Percentiles rank a stretch among this genome's conserved stretches.
Evolutionary conservation across 352 stramenopile species (phyloP).

Genomic region (Globisporangium barbulae): DNA sequence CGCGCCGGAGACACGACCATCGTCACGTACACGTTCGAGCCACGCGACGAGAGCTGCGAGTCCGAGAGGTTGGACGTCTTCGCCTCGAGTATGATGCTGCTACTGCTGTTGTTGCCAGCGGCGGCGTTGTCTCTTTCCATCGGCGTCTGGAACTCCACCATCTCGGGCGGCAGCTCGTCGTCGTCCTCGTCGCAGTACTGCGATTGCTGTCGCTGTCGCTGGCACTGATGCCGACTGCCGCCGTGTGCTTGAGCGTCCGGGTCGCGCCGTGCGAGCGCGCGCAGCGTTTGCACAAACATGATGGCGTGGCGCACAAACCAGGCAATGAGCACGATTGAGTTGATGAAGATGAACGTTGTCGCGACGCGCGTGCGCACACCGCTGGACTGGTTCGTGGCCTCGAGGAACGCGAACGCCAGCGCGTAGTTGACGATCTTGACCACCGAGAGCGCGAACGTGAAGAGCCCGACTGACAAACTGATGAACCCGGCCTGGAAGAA

Average conservation of each 20-base stretch:
- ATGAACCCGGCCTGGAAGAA: slow-evolving; percentile 41
- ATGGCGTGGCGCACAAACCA: slow-evolving; percentile 64
- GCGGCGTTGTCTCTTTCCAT: slow-evolving; percentile 1
- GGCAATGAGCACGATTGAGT: slow-evolving; percentile 50
- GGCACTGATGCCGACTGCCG: background rate
- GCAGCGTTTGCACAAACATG: slow-evolving; percentile 29
- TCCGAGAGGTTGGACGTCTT: background rate
- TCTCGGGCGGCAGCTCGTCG: slow-evolving; percentile 10
- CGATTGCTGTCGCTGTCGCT: background rate
- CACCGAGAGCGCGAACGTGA: slow-evolving; percentile 44
- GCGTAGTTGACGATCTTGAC: slow-evolving; percentile 63
- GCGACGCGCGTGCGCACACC: slow-evolving; percentile 30
- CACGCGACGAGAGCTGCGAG: background rate
- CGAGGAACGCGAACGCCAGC: slow-evolving; percentile 55
- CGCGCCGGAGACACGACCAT: slow-evolving; percentile 14
- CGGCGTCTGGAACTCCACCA: slow-evolving; percentile 20
- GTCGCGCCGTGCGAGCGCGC: slow-evolving; percentile 5
- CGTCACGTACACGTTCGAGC: slow-evolving; percentile 20
- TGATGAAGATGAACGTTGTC: slow-evolving; percentile 65
- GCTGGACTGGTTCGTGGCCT: slow-evolving; percentile 37
- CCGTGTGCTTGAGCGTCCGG: background rate
- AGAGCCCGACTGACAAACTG: slow-evolving; percentile 35
- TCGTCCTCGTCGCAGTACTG: slow-evolving; percentile 7
- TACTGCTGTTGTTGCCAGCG: background rate
- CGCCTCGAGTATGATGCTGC: background rate